Percentiles rank a stretch among this genome's conserved stretches.
Evolutionary conservation across 2,329 filamentous ascomycete species (phyloP).

Genomic region (Aspergillus nomiae): DNA sequence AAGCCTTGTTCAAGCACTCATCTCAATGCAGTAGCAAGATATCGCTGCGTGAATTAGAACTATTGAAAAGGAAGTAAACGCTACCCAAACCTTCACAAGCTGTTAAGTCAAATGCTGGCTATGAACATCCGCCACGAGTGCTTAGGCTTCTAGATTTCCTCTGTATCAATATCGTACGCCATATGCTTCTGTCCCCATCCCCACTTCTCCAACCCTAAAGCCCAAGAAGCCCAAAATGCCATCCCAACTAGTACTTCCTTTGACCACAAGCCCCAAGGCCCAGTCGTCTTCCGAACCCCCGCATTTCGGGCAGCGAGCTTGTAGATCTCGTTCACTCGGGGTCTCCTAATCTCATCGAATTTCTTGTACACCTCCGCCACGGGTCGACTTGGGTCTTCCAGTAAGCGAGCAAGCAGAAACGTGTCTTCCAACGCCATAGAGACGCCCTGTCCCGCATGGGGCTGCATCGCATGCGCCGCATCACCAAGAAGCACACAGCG

Average conservation of each 20-base stretch:
- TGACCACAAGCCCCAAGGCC: slow-evolving; percentile 28
- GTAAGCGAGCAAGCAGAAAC: slow-evolving; percentile 30
- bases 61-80: neutral
- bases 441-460: slow-evolving; percentile 53
- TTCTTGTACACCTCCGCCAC: slow-evolving; percentile 26
- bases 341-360: slow-evolving; percentile 26
- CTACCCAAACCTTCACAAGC: neutral
- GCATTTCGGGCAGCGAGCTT: slow-evolving; percentile 27
- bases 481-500: slow-evolving; percentile 41
- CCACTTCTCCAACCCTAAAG: slow-evolving; percentile 23
- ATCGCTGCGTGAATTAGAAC: neutral
- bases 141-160: neutral
- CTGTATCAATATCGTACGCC: slow-evolving; percentile 35
- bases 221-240: slow-evolving; percentile 17
- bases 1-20: neutral
- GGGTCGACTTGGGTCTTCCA: slow-evolving; percentile 18
- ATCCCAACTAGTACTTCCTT: slow-evolving; percentile 25
- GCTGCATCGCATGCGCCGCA: slow-evolving; percentile 37
- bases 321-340: slow-evolving; percentile 31
- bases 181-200: slow-evolving; percentile 27
- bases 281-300: slow-evolving; percentile 24
- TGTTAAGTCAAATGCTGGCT: too few relatives aligned
- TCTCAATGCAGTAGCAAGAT: neutral
- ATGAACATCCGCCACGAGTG: neutral
- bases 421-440: slow-evolving; percentile 57